A percentile compares a stretch with the other conserved stretches of the same genome.
phyloP scores from a whole-genome alignment of 106 monocot species.

The Gastrodia elata region DNA sequence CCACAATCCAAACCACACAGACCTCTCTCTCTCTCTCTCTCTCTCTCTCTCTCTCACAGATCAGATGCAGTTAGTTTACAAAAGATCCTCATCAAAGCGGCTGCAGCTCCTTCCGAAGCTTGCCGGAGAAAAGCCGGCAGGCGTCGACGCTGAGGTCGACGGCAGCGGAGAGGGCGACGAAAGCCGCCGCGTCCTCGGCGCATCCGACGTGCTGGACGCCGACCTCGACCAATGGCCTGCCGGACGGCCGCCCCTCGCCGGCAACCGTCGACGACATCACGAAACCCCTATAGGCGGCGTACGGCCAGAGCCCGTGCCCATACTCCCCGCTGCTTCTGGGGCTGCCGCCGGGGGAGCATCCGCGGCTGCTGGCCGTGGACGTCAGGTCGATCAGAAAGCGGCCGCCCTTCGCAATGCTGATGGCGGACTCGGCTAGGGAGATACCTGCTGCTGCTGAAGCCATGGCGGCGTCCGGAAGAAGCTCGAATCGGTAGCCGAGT shows the following conservation, averaged over 20 bases:
- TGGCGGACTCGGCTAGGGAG: constrained; percentile 38
- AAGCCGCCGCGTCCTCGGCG: constrained; percentile 89
- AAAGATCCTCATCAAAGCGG: not conserved
- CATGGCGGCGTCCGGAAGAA: constrained; percentile 45
- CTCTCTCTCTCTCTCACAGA: too few relatives aligned
- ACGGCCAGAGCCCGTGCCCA: constrained; percentile 47
- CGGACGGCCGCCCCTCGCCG: constrained; percentile 43
- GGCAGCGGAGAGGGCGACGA: constrained; percentile 82
- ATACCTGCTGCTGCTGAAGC: constrained; percentile 21
- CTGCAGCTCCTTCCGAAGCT: constrained; percentile 58
- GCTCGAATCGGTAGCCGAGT: constrained; percentile 60
- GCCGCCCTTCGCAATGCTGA: constrained; percentile 58
- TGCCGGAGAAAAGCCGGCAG: constrained; percentile 74
- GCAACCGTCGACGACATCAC: constrained; percentile 88
- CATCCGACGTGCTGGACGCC: constrained; percentile 85
- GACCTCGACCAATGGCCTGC: constrained; percentile 68
- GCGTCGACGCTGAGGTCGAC: constrained; percentile 97
- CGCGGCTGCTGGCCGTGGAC: constrained; percentile 4
- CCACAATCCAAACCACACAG: not conserved
- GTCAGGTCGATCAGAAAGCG: constrained; percentile 68
- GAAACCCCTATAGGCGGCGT: constrained; percentile 51
- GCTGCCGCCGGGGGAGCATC: constrained; percentile 54
- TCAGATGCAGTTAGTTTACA: not conserved
- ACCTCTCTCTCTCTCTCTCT: too few relatives aligned
- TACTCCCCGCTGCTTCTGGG: constrained; percentile 75